Base-by-base conservation (phyloP, 2,329 filamentous ascomycete genomes). In the Neocucurbitaria cava region DNA sequence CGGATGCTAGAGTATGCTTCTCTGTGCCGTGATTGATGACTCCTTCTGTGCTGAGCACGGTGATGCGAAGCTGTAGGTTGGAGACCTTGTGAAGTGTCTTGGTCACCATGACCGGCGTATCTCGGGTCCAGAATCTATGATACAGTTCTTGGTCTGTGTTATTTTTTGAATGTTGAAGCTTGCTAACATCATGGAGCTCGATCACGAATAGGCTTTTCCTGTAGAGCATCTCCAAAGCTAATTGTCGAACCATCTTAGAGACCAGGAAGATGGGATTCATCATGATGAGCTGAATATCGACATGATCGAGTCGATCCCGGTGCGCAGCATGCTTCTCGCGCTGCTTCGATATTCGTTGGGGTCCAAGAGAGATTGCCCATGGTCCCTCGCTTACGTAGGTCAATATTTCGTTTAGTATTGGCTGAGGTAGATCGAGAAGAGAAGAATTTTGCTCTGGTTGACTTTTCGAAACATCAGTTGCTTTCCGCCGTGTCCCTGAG, bases 1-100 rank as follows among this genome's bases (percentile, higher is more conserved):
- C 18, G 7, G 23, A 3, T 11, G n/a, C 8, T n/a, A n/a, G n/a
- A 39, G 11, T 10, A 9, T 39, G 36, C 8, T 39, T 18, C 8
- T 39, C 17, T 21, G 59, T 54, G 13, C 60, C 65, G 10, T 56
- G 57, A 28, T 49, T 49, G 8, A 43, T 46, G 20, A 46, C 42
- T 4, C 61, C 48, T 39, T 68, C 66, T 9, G 58, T 60, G 20
- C 62, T 64, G 5, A 66, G 64, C 2, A 68, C 63, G 6, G 68
- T 65, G n/a, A 70, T 57, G 21, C 65, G 61, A 21, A 70, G 44
- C 23, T 61, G 55, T 1, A 70, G 26, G 23, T 58, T 64, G 3
- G 54, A 65, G 18, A 66, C 51, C 18, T 43, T 59, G 2, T 33
- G 45, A n/a, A 70, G 54, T 24, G 62, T 55, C 5, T 54, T 47